Evolutionary conservation across 2,329 filamentous ascomycete genomes (phyloP), one percentile per base, ranked within the genome.

Genomic region (Ophiognomonia clavigignenti-juglandacearum): DNA sequence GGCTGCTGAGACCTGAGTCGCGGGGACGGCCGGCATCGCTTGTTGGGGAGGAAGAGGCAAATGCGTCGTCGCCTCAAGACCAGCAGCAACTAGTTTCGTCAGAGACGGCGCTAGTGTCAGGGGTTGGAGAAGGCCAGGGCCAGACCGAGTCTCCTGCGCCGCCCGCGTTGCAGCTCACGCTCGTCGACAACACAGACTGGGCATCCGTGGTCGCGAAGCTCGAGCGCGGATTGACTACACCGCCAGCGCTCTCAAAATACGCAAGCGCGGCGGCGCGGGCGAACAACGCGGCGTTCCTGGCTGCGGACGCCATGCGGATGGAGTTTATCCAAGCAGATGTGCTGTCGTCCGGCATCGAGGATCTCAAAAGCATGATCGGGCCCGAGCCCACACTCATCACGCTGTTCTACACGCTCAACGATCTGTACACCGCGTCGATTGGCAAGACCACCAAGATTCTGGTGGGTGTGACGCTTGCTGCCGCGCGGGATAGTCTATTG

Each of bases 181-280:
- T 50, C 2, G 31, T 50, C 3, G 52, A 54, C 38, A 38, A 39
- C 4, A 40, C 50, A 22, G 46, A 54, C 32, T 54, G 52, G 52
- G 38, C 46, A 1, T 36, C 32, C 10, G 46, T 54, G 23, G 31
- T 50, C 11, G 47, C 50, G 4, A 47, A 50, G 26, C 40, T 54
- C 11, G 23, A 52, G 1, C 22, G 27, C n/a, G 36, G 42, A 7
- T 34, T 54, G 20, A 39, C n/a, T 14, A 54, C 49, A 6, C 39
- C 46, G 14, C 52, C 49, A 4, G 27, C 37, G 18, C 52, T 54
- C 10, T 54, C 52, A 14, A 52, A 52, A 22, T 54, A 54, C 29
- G 52, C 52, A 10, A 54, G 45, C 37, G 52, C 50, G 2, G 24
- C 40, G n/a, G 52, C 52, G 3, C 50, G 52, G 4, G 46, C 50